These are phyloP conservation scores for Calonectria pseudoreteaudii DNA, from an alignment of 2,329 filamentous ascomycete species.

Conservation along the genomic window DNA sequence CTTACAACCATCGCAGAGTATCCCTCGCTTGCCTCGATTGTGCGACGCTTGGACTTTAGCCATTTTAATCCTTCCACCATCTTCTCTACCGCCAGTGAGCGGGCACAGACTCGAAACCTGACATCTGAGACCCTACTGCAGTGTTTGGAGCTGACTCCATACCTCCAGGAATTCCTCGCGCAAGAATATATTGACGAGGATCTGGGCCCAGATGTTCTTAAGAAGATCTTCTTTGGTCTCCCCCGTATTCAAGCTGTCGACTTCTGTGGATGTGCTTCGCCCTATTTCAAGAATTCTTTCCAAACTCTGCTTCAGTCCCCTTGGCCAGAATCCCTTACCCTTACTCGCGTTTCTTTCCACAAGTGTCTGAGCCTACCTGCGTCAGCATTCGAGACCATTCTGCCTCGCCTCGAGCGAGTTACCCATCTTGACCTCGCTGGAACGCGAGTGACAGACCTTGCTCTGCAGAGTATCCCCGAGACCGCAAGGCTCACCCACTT, in stretches of 20 bases:
- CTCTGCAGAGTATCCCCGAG: constrained; percentile 76
- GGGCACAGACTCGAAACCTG: constrained; percentile 79
- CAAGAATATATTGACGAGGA: constrained; percentile 87
- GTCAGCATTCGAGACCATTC: constrained; percentile 73
- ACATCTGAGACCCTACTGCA: constrained; percentile 78
- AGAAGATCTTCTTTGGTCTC: constrained; percentile 77
- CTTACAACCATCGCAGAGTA: constrained; percentile 76
- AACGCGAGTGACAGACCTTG: constrained; percentile 79
- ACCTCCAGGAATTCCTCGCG: constrained; percentile 80
- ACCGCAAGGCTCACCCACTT: constrained; percentile 81
- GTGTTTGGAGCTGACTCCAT: constrained; percentile 78
- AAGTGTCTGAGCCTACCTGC: constrained; percentile 80
- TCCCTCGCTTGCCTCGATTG: constrained; percentile 77
- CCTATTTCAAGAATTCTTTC: constrained; percentile 75
- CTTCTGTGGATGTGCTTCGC: constrained; percentile 81
- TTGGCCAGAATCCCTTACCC: constrained; percentile 66
- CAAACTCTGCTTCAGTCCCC: constrained; percentile 63
- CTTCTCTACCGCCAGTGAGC: constrained; percentile 80
- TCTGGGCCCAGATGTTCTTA: constrained; percentile 74
- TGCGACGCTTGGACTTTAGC: constrained; percentile 84
- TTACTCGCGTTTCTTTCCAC: constrained; percentile 80
- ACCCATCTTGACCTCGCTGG: constrained; percentile 86
- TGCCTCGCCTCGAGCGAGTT: constrained; percentile 76
- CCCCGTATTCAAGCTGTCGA: constrained; percentile 76
- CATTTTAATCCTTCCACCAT: constrained; percentile 86